Evolutionary conservation across 2,329 filamentous ascomycete genomes (phyloP).

Genomic region (Nakataea oryzae): DNA sequence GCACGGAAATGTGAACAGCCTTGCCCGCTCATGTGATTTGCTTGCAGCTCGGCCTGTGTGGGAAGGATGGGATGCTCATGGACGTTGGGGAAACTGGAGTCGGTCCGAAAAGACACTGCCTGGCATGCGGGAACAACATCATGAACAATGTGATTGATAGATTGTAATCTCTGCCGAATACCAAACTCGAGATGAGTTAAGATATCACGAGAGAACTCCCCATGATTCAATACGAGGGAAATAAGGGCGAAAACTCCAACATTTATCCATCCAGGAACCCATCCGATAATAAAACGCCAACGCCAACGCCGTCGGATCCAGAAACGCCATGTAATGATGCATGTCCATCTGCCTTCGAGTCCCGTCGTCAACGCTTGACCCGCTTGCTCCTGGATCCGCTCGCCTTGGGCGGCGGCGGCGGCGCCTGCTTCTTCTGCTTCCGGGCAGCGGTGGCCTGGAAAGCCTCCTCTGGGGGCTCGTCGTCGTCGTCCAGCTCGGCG

Average conservation of each 20-base stretch:
- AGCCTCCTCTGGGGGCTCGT: conserved; percentile 48
- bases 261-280: neutral
- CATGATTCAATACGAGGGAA: neutral
- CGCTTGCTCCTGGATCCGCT: conserved; percentile 11
- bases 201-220: neutral
- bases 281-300: neutral
- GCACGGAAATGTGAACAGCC: no score
- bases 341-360: neutral
- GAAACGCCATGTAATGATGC: neutral
- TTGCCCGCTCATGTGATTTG: no score
- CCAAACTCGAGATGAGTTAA: neutral
- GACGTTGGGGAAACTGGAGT: no score
- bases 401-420: conserved; percentile 2
- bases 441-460: conserved; percentile 47
- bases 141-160: neutral
- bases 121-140: neutral
- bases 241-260: neutral
- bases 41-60: no score
- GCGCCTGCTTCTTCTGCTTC: conserved; percentile 25
- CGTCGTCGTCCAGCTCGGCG: conserved; percentile 46
- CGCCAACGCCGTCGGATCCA: neutral
- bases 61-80: no score
- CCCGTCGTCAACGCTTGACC: conserved; percentile 1
- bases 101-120: no score
- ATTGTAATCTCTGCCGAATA: neutral